phyloP scores from a whole-genome alignment of 805 yeast species.

The Wickerhamiella brachini region DNA sequence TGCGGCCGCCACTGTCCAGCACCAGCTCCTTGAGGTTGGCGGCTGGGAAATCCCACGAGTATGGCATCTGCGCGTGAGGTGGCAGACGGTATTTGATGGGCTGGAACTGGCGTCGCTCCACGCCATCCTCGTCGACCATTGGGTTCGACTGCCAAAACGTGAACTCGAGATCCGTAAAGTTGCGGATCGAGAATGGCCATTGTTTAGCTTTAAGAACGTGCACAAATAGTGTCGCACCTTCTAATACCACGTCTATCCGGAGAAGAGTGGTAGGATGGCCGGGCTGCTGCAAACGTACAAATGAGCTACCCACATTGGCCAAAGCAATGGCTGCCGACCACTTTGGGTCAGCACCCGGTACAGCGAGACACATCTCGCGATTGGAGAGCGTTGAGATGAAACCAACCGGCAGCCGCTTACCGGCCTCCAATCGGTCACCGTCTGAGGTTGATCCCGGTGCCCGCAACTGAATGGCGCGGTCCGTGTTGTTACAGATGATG shows the following conservation, averaged over 20 bases:
- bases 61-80: conserved; percentile 89
- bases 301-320: conserved; percentile 71
- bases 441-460: conserved; percentile 17
- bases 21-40: conserved; percentile 72
- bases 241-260: conserved; percentile 62
- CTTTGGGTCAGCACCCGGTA: conserved; percentile 36
- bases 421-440: conserved; percentile 30
- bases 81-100: conserved; percentile 78
- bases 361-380: conserved; percentile 15
- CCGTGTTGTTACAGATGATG: conserved; percentile 49
- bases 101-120: conserved; percentile 45
- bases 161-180: conserved; percentile 79
- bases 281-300: conserved; percentile 51
- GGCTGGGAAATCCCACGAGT: conserved; percentile 95
- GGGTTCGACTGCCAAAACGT: conserved; percentile 81
- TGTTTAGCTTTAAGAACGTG: conserved; percentile 57
- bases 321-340: conserved; percentile 87
- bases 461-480: conserved; percentile 32
- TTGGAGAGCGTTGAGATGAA: conserved; percentile 28
- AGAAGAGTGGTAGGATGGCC: conserved; percentile 47
- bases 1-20: conserved; percentile 51
- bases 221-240: conserved; percentile 68
- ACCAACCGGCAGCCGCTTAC: conserved; percentile 44
- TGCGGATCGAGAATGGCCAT: conserved; percentile 92
- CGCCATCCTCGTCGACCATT: conserved; percentile 46